phyloP scores from a whole-genome alignment of 345 rosid genomes.

The Trapa incisa region DNA sequence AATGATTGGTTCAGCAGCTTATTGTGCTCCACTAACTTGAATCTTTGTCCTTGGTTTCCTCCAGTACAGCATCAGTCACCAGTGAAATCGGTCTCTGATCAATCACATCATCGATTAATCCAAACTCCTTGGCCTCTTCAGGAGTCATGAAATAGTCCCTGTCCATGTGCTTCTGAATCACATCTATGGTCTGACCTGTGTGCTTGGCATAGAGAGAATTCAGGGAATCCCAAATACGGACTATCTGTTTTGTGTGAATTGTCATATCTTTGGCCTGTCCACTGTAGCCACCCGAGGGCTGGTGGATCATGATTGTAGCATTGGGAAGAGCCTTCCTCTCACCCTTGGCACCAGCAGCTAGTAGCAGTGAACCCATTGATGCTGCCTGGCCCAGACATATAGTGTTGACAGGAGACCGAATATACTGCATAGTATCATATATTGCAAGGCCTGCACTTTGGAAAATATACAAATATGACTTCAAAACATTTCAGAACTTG shows the following conservation, averaged over 20 bases:
- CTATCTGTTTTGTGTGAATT: slow-evolving; percentile 88
- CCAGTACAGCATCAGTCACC: slow-evolving; percentile 66
- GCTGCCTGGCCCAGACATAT: slow-evolving; percentile 98
- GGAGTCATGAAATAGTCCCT: slow-evolving; percentile 97
- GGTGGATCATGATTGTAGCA: slow-evolving; percentile 92
- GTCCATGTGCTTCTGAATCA: slow-evolving; percentile 86
- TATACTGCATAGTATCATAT: slow-evolving; percentile 93
- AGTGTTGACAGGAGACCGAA: slow-evolving; percentile 79
- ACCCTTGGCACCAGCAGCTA: slow-evolving; percentile 85
- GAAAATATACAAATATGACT: not conserved
- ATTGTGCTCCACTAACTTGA: not conserved
- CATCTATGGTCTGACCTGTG: slow-evolving; percentile 62
- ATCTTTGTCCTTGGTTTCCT: slow-evolving; percentile 51
- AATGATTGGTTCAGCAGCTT: not conserved
- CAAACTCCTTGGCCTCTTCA: slow-evolving; percentile 81
- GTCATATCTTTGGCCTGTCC: slow-evolving; percentile 95
- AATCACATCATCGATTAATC: slow-evolving; percentile 90
- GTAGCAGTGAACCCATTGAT: slow-evolving; percentile 94
- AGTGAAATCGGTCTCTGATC: slow-evolving; percentile 71
- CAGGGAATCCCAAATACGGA: slow-evolving; percentile 80
- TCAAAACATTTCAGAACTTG: not conserved
- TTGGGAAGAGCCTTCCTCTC: slow-evolving; percentile 89
- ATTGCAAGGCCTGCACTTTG: slow-evolving; percentile 70
- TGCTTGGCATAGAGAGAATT: slow-evolving; percentile 65
- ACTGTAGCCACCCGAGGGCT: slow-evolving; percentile 96